A percentile compares a stretch with the other conserved stretches of the same genome.
Evolutionary conservation across 192 early-diverging fungal genomes (phyloP).

Genomic region (Backusella westeae): DNA sequence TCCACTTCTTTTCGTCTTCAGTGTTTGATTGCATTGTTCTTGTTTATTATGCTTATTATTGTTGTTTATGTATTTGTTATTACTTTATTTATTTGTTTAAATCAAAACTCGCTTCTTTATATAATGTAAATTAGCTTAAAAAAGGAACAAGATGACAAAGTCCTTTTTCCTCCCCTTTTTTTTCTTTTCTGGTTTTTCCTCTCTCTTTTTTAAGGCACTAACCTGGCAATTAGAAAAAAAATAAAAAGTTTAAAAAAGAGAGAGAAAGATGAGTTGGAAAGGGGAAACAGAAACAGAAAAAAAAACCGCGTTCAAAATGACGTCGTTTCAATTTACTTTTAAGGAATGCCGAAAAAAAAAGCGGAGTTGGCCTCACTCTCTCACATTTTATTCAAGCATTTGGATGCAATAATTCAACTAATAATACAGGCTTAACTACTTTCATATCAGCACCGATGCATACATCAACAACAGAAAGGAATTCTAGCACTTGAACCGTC

Average conservation of each 20-base stretch:
- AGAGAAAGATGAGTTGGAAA: not conserved
- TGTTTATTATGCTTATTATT: not conserved
- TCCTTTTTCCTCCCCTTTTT: too few relatives aligned
- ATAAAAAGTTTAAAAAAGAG: not conserved
- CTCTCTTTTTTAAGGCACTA: not conserved
- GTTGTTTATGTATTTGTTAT: not conserved
- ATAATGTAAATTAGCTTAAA: too few relatives aligned
- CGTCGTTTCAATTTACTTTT: not conserved
- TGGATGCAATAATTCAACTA: not conserved
- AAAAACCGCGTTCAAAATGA: not conserved
- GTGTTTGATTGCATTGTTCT: not conserved
- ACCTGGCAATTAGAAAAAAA: not conserved
- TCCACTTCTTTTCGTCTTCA: constrained; percentile 55
- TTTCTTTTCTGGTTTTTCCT: not conserved
- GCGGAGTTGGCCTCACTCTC: not conserved
- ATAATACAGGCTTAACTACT: constrained; percentile 6
- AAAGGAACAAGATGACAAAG: too few relatives aligned
- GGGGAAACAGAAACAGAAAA: not conserved
- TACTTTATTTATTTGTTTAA: too few relatives aligned
- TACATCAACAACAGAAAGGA: not conserved
- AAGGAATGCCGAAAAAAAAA: not conserved
- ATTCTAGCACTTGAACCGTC: not conserved
- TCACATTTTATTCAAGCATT: not conserved
- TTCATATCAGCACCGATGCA: constrained; percentile 3
- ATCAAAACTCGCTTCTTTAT: too few relatives aligned